Percentiles rank a stretch among this genome's conserved stretches.
These are phyloP conservation scores for Dillenia turbinata DNA, from an alignment of 164 flowering plant genomes.

Conservation along the genomic window DNA sequence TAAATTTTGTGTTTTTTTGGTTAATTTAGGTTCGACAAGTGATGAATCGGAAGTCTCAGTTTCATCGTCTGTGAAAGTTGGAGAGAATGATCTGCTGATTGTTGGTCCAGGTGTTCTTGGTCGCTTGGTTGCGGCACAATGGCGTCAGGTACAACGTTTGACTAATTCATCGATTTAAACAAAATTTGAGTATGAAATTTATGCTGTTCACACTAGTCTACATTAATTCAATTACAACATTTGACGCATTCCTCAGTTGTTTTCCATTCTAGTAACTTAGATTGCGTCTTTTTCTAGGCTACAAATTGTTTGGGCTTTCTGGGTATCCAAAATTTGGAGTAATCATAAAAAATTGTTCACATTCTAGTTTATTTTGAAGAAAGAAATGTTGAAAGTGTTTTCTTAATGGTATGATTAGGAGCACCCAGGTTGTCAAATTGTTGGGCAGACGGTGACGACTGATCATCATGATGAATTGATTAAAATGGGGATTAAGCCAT, in stretches of 20 bases:
- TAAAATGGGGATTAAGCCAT: conserved; percentile 68
- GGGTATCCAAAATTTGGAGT: no score
- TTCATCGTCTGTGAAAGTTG: conserved; percentile 33
- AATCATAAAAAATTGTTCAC: no score
- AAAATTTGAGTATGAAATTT: neutral
- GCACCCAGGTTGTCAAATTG: conserved; percentile 69
- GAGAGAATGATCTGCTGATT: conserved; percentile 61
- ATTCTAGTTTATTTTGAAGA: no score
- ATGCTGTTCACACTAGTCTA: neutral
- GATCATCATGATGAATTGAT: conserved; percentile 87
- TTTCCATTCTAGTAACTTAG: no score
- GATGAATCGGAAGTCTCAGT: conserved; percentile 29
- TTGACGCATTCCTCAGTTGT: no score
- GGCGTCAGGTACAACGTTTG: conserved; percentile 54
- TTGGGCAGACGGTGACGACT: conserved; percentile 70
- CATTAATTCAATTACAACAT: no score
- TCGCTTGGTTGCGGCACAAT: conserved; percentile 70
- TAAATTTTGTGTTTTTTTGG: neutral
- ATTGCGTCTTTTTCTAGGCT: no score
- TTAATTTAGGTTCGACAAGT: conserved; percentile 27
- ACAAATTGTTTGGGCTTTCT: no score
- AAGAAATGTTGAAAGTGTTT: no score
- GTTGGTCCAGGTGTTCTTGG: conserved; percentile 97
- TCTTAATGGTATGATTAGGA: conserved; percentile 35
- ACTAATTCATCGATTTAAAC: neutral